Conservation (phyloP, 352 stramenopile genomes). For the Phytophthora chlamydospora region DNA sequence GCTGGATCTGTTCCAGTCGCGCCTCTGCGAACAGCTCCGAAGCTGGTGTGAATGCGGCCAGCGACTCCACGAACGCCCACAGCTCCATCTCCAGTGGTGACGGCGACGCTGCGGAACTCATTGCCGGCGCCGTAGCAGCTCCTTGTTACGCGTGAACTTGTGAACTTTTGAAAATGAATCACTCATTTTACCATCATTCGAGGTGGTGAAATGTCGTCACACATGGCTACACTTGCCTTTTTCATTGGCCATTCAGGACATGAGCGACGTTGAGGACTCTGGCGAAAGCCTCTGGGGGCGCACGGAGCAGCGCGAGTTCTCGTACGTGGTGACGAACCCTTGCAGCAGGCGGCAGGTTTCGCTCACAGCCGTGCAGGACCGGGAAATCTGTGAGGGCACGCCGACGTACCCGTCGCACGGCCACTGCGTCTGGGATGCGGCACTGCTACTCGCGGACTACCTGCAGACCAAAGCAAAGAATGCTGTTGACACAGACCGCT, state of each 20-base stretch:
- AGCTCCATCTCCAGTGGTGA: constrained; percentile 38
- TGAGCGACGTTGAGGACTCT: constrained; percentile 21
- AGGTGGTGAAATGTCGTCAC: background rate
- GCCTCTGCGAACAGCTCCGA: constrained; percentile 10
- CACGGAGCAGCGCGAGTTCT: constrained; percentile 40
- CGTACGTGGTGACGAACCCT: constrained; percentile 34
- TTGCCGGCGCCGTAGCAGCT: constrained; percentile 14
- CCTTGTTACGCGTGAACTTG: constrained; percentile 1
- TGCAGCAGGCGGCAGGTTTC: constrained; percentile 3
- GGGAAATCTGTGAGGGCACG: constrained; percentile 37
- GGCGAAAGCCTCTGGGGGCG: constrained; percentile 41
- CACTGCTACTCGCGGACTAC: constrained; percentile 55
- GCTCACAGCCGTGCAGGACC: constrained; percentile 47
- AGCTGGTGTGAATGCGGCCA: constrained; percentile 15
- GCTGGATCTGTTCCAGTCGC: constrained; percentile 40
- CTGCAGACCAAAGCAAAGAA: constrained; percentile 33
- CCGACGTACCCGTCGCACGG: constrained; percentile 54
- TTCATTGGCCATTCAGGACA: constrained; percentile 12
- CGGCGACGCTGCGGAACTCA: constrained; percentile 18
- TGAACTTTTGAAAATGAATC: no score
- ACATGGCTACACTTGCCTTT: constrained; percentile 21
- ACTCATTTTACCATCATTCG: constrained; percentile 21
- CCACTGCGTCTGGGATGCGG: constrained; percentile 67
- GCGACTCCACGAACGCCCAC: constrained; percentile 59
- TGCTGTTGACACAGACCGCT: background rate